Conservation (phyloP, 495 filamentous ascomycete genomes). For the Delitschia confertaspora region DNA sequence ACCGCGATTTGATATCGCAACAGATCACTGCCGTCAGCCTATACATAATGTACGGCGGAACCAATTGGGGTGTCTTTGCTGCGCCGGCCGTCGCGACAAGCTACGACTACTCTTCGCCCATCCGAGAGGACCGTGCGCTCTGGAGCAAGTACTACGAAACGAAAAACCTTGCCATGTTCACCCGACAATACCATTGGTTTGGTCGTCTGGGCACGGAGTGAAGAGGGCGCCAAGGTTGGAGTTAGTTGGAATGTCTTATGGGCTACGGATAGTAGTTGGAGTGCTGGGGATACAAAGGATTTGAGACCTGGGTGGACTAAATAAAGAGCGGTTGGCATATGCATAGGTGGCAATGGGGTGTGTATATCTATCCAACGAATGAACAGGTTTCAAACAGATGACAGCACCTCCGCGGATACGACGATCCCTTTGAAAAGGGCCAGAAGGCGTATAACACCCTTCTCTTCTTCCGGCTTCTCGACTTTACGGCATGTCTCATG, state of each 20-base stretch:
- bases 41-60: conserved; percentile 52
- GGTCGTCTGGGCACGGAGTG: conserved; percentile 29
- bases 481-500: no score
- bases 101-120: conserved; percentile 54
- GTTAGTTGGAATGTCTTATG: conserved; percentile 19
- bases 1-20: conserved; percentile 45
- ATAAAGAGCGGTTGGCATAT: conserved; percentile 28
- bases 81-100: conserved; percentile 40
- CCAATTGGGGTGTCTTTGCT: conserved; percentile 42
- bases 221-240: conserved; percentile 20
- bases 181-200: conserved; percentile 34
- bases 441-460: no score
- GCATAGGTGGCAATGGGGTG: no score
- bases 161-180: conserved; percentile 50
- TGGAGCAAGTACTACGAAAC: conserved; percentile 53
- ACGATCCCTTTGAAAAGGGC: no score
- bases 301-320: conserved; percentile 29
- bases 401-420: no score
- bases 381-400: no score
- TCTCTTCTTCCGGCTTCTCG: no score
- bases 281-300: conserved; percentile 19
- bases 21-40: conserved; percentile 39
- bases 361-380: no score
- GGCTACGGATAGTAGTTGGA: conserved; percentile 26
- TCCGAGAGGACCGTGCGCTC: conserved; percentile 50